These are phyloP conservation scores for Coemansia sp. DNA, from an alignment of 192 early-diverging fungal species.

Conservation along the genomic window DNA sequence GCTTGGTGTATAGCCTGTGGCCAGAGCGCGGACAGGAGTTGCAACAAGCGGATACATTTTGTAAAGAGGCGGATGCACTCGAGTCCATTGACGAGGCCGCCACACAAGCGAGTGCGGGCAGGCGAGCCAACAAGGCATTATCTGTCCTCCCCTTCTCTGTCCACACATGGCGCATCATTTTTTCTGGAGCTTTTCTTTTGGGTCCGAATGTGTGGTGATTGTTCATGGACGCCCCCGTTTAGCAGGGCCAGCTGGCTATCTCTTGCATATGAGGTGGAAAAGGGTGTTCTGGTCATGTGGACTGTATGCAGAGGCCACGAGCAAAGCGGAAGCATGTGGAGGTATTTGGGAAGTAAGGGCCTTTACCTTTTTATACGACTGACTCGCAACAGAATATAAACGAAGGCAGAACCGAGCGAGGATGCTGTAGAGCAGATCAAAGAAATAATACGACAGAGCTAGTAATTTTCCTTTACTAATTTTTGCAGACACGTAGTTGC, in stretches of 20 bases:
- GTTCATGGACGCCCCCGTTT: slow-evolving; percentile 4
- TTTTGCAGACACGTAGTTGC: not conserved
- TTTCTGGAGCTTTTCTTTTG: slow-evolving; percentile 7
- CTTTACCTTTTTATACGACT: slow-evolving; percentile 2
- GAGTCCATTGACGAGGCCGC: slow-evolving; percentile 7
- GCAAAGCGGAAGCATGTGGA: slow-evolving; percentile 8
- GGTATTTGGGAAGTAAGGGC: slow-evolving; percentile 4
- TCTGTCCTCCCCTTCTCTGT: not conserved
- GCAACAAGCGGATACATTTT: not conserved
- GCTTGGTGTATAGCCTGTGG: not conserved
- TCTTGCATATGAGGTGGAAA: not conserved
- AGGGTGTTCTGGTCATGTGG: slow-evolving; percentile 5
- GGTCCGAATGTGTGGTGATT: not conserved
- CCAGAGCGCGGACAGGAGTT: not conserved
- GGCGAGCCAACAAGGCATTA: not conserved
- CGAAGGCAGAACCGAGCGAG: no score
- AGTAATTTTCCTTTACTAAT: not conserved
- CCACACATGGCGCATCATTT: not conserved
- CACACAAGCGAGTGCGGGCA: slow-evolving; percentile 5
- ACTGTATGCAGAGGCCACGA: slow-evolving; percentile 2
- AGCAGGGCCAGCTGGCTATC: not conserved
- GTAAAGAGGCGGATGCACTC: not conserved
- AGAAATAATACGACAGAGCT: not conserved
- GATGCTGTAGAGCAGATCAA: not conserved
- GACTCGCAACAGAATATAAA: not conserved